Conservation (phyloP, 106 monocot genomes). For the Vanilla planifolia region DNA sequence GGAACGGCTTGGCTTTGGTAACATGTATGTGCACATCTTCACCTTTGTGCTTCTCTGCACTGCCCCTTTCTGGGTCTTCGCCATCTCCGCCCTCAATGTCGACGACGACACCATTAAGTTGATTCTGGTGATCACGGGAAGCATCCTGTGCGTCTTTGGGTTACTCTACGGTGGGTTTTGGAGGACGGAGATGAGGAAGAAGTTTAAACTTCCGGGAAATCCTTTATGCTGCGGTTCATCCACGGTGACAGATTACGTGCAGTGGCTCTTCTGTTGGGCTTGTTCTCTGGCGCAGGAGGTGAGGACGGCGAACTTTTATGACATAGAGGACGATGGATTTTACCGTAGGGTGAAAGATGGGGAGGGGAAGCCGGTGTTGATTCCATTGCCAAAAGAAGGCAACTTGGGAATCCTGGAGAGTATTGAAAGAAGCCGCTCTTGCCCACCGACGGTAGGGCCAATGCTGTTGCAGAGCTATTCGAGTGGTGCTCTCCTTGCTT, state of each 20-base stretch:
- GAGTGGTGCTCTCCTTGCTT: neutral
- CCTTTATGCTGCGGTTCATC: constrained; percentile 8
- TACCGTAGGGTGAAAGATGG: constrained; percentile 8
- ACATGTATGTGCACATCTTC: constrained; percentile 34
- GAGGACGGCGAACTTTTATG: constrained; percentile 29
- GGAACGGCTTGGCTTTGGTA: constrained; percentile 30
- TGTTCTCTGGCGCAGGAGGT: constrained; percentile 41
- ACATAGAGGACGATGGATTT: constrained; percentile 24
- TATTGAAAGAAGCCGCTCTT: constrained; percentile 10
- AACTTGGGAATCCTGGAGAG: neutral
- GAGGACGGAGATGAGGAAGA: constrained; percentile 34
- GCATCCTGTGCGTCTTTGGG: constrained; percentile 16
- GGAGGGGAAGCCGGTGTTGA: neutral
- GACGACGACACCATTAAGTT: constrained; percentile 2
- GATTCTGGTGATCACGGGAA: constrained; percentile 8
- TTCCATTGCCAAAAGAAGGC: constrained; percentile 8
- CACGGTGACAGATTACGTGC: constrained; percentile 12
- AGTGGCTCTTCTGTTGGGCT: constrained; percentile 37
- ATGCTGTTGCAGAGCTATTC: neutral
- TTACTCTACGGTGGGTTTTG: constrained; percentile 40
- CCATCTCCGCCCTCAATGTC: constrained; percentile 22
- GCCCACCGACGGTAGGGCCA: neutral
- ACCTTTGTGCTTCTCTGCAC: constrained; percentile 18
- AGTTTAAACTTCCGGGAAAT: constrained; percentile 27
- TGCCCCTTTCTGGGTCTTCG: constrained; percentile 23